Evolutionary conservation across 2,329 filamentous ascomycete genomes (phyloP), one percentile per base, ranked within the genome.

Genomic region (Xylariales sp.): DNA sequence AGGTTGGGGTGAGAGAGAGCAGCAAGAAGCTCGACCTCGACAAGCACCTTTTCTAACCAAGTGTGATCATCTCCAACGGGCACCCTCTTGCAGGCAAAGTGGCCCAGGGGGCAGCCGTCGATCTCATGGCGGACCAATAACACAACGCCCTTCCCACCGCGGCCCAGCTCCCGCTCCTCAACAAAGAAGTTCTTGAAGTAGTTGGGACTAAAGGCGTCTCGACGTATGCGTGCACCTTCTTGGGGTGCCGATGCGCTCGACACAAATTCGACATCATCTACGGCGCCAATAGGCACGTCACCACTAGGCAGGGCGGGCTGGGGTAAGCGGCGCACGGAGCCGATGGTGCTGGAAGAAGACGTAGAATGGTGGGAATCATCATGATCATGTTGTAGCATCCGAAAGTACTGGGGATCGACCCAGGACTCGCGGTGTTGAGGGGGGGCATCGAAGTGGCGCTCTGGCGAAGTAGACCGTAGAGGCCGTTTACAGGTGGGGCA

Each of bases 41-140:
- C 87, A 59, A 99, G 84, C 1, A 98, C 87, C 80, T 97, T 98
- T 79, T 97, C 93, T 14, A 99, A 84, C 97, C 96, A 97, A 69
- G 90, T 89, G 75, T 97, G 95, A 75, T 98, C 93, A 76, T 99
- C 92, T 14, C 96, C 93, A 3, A 99, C 96, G 0, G 96, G 97
- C 0, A 99, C 94, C 53, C 97, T 89, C 81, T 99, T 99, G 84
- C 96, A 99, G 12, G 96, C 96, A 80, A 97, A 99, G 71, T 96
- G 88, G 1, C 96, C 96, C 1, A 99, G 84, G 39, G 90, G 87
- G 52, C 97, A 95, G 28, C 93, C 91, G 78, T 98, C 96, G 65
- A 99, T 89, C 72, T 97, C 87, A 80, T 99, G 96, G 67, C 93
- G 90, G 9, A 99, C 96, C n/a, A 98, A 85, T 54, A 99, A 81